A percentile compares a stretch with the other conserved stretches of the same genome.
Evolutionary conservation across 768 basidiomycete species (phyloP).

Genomic region (Auricularia cornea): DNA sequence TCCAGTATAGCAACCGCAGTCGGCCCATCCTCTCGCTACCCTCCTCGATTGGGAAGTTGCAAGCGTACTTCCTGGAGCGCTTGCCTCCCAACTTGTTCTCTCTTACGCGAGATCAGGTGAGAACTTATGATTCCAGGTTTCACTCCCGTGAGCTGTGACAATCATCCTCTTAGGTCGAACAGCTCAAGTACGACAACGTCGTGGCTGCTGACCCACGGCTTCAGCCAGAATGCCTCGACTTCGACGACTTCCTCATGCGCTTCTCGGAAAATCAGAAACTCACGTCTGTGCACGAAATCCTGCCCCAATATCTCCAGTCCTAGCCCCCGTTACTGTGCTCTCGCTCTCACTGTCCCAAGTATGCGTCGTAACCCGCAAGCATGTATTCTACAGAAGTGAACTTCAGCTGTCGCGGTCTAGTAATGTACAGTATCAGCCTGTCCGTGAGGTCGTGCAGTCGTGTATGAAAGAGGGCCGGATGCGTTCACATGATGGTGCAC

Average conservation of each 20-base stretch:
- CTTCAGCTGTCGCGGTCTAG: too few relatives aligned
- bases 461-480: neutral
- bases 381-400: too few relatives aligned
- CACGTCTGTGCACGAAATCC: constrained; percentile 18
- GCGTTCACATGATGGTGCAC: constrained; percentile 5
- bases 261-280: constrained; percentile 19
- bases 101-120: constrained; percentile 62
- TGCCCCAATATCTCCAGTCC: constrained; percentile 10
- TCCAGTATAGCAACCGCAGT: constrained; percentile 42
- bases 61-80: constrained; percentile 54
- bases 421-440: neutral
- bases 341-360: too few relatives aligned
- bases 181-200: constrained; percentile 53
- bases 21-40: constrained; percentile 60
- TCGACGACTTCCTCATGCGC: constrained; percentile 14
- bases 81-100: constrained; percentile 61
- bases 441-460: neutral
- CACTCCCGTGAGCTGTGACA: neutral
- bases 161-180: constrained; percentile 40
- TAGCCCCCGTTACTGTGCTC: neutral
- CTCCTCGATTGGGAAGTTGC: constrained; percentile 51
- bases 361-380: too few relatives aligned
- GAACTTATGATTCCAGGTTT: neutral
- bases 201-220: constrained; percentile 24
- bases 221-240: constrained; percentile 17